A percentile compares a stretch with the other conserved stretches of the same genome.
These are phyloP conservation scores for Stevia rebaudiana DNA, from an alignment of 140 eudicot species.

Conservation along the genomic window DNA sequence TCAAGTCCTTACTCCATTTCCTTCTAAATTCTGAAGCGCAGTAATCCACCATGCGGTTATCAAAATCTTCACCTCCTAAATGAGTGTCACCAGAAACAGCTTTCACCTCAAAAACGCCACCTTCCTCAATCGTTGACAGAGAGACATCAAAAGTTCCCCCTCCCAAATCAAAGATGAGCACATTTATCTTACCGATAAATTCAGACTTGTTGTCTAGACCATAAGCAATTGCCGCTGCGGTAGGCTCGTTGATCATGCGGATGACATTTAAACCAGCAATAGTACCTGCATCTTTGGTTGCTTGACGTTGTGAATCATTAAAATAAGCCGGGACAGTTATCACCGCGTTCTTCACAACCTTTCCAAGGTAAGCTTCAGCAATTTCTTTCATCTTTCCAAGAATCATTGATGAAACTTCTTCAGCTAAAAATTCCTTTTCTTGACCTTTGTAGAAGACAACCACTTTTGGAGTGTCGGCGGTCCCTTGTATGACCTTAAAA, in stretches of 20 bases:
- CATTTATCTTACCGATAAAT: slow-evolving; percentile 13
- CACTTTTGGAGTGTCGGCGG: slow-evolving; percentile 16
- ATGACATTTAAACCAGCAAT: slow-evolving; percentile 23
- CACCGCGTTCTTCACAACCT: slow-evolving; percentile 12
- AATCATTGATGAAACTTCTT: slow-evolving; percentile 26
- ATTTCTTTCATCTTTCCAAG: slow-evolving; percentile 24
- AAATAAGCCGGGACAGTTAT: slow-evolving; percentile 25
- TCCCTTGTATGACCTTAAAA: slow-evolving; percentile 19
- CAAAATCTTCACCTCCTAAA: slow-evolving; percentile 20
- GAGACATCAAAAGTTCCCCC: slow-evolving; percentile 34
- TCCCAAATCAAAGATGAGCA: slow-evolving; percentile 17
- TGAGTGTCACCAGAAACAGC: slow-evolving; percentile 24
- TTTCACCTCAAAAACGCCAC: slow-evolving; percentile 18
- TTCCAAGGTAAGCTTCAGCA: slow-evolving; percentile 25
- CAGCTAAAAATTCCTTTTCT: slow-evolving; percentile 21
- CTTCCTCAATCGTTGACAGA: slow-evolving; percentile 8
- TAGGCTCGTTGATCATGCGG: slow-evolving; percentile 23
- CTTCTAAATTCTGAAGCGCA: slow-evolving; percentile 12
- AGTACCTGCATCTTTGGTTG: slow-evolving; percentile 23
- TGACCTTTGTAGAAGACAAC: slow-evolving; percentile 22
- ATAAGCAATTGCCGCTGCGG: slow-evolving; percentile 28
- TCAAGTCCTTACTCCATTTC: slow-evolving; percentile 15
- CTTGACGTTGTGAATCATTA: slow-evolving; percentile 26
- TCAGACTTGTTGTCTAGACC: slow-evolving; percentile 16
- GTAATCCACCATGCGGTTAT: slow-evolving; percentile 18